Evolutionary conservation across 352 stramenopile species (phyloP).

Genomic region (Globisporangium yorkense): DNA sequence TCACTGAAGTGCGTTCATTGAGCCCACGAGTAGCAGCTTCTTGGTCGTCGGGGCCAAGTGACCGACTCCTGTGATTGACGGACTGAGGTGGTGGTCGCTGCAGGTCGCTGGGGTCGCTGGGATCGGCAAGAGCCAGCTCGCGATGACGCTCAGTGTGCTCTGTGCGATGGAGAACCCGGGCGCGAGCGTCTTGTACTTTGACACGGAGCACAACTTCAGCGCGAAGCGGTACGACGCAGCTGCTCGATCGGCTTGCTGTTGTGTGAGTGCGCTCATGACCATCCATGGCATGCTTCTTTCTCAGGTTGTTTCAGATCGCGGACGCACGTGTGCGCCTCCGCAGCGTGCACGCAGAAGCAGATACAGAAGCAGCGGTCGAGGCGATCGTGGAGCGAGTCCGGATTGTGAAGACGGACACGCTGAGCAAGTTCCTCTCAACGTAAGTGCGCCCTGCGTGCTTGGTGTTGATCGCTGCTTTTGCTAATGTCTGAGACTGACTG

Average conservation of each 20-base stretch:
- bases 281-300: background rate
- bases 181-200: conserved; percentile 55
- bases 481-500: background rate
- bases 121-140: conserved; percentile 72
- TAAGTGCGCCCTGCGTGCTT: conserved; percentile 12
- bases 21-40: too few species aligned
- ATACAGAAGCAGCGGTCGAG: conserved; percentile 18
- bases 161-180: conserved; percentile 63
- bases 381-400: conserved; percentile 36
- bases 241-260: background rate
- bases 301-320: conserved; percentile 47
- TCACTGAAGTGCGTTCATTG: conserved; percentile 36
- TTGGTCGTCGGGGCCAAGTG: background rate
- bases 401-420: conserved; percentile 30
- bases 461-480: background rate
- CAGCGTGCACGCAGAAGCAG: conserved; percentile 8
- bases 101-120: conserved; percentile 65
- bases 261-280: background rate
- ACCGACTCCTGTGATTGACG: too few species aligned
- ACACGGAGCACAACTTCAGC: conserved; percentile 70
- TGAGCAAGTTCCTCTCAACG: conserved; percentile 36
- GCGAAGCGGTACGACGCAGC: conserved; percentile 36
- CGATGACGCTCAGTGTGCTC: conserved; percentile 67
- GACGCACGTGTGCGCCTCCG: conserved; percentile 22
- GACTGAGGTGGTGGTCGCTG: background rate